Evolutionary conservation across 768 basidiomycete genomes (phyloP), one percentile per base, ranked within the genome.

Genomic region (Trametes villosa): DNA sequence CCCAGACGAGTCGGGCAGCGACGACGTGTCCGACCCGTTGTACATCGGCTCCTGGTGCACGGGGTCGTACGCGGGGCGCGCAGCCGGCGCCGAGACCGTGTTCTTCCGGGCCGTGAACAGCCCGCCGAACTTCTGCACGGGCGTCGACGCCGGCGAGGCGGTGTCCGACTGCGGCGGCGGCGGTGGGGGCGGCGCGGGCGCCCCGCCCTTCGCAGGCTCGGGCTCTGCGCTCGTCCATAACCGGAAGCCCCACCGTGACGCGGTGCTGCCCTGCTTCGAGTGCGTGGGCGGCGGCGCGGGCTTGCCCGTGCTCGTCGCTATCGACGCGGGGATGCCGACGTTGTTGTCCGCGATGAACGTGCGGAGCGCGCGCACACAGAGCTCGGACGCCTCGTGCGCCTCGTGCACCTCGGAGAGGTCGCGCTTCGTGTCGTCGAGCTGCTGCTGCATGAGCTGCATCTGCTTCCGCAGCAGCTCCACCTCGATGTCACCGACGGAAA

Each of bases 321-420:
- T 62, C 18, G 70, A 34, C 15, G 71, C 45, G 3, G 66, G 67
- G 46, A 71, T 74, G 9, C 89, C 89, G 49, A 90, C 79, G 57
- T 86, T 85, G 70, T 88, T 86, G 64, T 91, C 86, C 22, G 83
- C 84, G 64, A 93, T 92, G 70, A 90, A 98, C 58, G 86, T 88
- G 36, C 94, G 82, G 41, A 98, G 77, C 0, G 90, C 92, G 55
- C 84, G 86, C 64, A 91, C 86, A 70, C 93, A 95, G 0, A 83
- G 83, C 65, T 98, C 94, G 34, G 90, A 92, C 4, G 96, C 96
- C 69, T 93, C 87, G 48, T 86, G 81, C 3, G 92, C 93, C 73
- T 98, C 96, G 62, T 84, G 87, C 1, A 87, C 81, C 69, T 96
- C 94, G 38, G 70, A 77, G 46, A 96, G 75, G 59, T 93, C 90